Percentiles rank a stretch among this genome's conserved stretches.
Evolutionary conservation across 139 green algal species (phyloP).

Genomic region (Pleodorina starrii): DNA sequence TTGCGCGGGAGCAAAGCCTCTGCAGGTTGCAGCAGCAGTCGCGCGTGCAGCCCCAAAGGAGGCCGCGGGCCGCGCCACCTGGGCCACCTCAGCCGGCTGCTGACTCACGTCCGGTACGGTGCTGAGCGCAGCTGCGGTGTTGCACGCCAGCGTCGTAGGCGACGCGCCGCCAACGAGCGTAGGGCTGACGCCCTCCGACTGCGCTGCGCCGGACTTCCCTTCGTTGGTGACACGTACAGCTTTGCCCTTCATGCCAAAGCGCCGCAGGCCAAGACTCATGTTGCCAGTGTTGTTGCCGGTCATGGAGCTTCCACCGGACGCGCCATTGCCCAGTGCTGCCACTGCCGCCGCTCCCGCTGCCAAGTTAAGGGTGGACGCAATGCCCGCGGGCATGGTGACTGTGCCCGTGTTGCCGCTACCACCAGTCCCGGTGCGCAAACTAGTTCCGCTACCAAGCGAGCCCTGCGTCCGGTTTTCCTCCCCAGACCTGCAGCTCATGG

Average conservation of each 20-base stretch:
- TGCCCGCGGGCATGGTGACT: slow-evolving; percentile 8
- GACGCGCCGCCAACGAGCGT: background rate
- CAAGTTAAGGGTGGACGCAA: slow-evolving; percentile 20
- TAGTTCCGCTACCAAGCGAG: background rate
- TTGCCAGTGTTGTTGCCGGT: slow-evolving; percentile 43
- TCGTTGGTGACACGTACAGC: slow-evolving; percentile 48
- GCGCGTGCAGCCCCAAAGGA: too few relatives aligned
- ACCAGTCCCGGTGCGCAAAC: background rate
- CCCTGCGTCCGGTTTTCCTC: slow-evolving; percentile 22
- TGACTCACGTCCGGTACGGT: background rate
- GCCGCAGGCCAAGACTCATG: slow-evolving; percentile 49
- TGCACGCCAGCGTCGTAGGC: background rate
- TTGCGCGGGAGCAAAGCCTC: too few relatives aligned
- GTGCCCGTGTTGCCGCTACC: slow-evolving; percentile 23
- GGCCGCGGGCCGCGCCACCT: too few relatives aligned
- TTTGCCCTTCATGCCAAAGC: slow-evolving; percentile 65
- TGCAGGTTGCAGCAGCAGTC: too few relatives aligned
- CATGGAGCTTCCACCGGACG: background rate
- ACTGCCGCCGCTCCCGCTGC: slow-evolving; percentile 42
- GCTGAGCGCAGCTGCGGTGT: background rate
- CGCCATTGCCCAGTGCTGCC: slow-evolving; percentile 4
- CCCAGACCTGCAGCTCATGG: slow-evolving; percentile 32
- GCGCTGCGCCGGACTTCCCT: background rate
- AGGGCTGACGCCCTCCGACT: background rate
- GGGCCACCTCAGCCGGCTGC: background rate